Evolutionary conservation across 2,329 filamentous ascomycete species (phyloP), one percentile per base, ranked within the genome.

Genomic region (Monilinia fructicola): DNA sequence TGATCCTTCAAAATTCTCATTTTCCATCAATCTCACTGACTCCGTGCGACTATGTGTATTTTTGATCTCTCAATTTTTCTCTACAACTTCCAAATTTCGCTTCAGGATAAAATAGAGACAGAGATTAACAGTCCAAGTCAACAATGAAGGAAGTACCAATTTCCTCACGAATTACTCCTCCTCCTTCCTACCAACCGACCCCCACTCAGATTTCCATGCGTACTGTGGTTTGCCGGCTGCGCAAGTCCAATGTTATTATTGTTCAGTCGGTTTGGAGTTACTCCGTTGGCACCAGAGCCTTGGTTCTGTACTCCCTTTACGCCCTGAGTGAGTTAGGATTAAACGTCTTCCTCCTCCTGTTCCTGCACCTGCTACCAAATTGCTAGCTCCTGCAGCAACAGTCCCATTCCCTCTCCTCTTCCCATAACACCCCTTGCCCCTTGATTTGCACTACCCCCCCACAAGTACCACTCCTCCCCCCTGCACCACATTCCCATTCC

Each of bases 241-340:
- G 58, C 31, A 50, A 61, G 44, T 12, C 58, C 58, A 26, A 61
- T 61, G 14, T 61, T 61, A 26, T 40, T 61, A 18, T 61, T 61
- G n/a, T 61, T 50, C 12, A 61, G 44, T 5, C 58, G 58, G 38
- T 61, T 61, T 0, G 31, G n/a, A 52, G 28, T 26, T 1, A 21
- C 23, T 42, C 40, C 40, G 16, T 42, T 14, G 4, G 40, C 40
- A 16, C 40, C 40, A 42, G 40, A 16, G 48, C 23, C 23, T 52
- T 26, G 48, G 12, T 16, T 18, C n/a, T 50, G 46, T 23, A 2
- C 46, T n/a, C 21, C 21, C 4, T 54, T 23, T 28, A 28, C 3
- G 0, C 50, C 48, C 12, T 26, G 48, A 3, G n/a, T 16, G 23
- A 52, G 16, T n/a, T 31, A 21, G 14, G 11, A 31, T 23, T 7